These are phyloP conservation scores for Ambrosia trifida DNA, from an alignment of 129 eudicot genomes.

Conservation along the genomic window DNA sequence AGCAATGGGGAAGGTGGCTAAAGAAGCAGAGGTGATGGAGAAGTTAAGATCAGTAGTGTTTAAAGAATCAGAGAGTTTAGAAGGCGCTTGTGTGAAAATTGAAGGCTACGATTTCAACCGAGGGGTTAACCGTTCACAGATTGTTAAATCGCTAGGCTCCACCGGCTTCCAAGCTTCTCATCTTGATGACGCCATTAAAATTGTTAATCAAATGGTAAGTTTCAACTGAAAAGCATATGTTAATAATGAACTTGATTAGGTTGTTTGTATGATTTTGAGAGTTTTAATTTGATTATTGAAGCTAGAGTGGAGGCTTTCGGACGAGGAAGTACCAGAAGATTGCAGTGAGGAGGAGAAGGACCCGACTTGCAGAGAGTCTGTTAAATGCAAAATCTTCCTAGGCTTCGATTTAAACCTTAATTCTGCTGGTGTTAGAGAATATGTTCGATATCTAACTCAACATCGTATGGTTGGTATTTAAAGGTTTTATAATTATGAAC, in stretches of 20 bases:
- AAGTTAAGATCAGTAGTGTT: constrained; percentile 58
- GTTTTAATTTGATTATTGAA: too few species aligned
- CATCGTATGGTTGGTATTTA: constrained; percentile 87
- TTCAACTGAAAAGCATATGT: too few species aligned
- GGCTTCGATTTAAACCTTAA: constrained; percentile 92
- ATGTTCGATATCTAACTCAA: constrained; percentile 76
- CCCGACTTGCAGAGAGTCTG: constrained; percentile 52
- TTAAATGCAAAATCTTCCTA: constrained; percentile 79
- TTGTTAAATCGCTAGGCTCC: constrained; percentile 59
- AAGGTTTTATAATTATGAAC: too few species aligned
- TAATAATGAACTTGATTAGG: neutral
- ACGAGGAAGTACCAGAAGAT: neutral
- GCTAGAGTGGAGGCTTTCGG: neutral
- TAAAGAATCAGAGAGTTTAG: constrained; percentile 76
- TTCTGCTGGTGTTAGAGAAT: constrained; percentile 87
- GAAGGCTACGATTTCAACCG: constrained; percentile 86
- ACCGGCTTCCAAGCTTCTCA: constrained; percentile 98
- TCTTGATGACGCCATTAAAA: constrained; percentile 83
- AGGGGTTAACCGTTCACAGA: constrained; percentile 60
- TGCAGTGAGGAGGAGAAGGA: too few species aligned
- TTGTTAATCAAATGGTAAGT: constrained; percentile 84
- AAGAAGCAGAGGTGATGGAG: constrained; percentile 34
- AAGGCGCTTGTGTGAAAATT: constrained; percentile 57
- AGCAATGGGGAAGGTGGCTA: constrained; percentile 19
- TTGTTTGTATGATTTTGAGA: neutral